These are phyloP conservation scores for Phoma sp. DNA, from an alignment of 2,329 filamentous ascomycete genomes.

Conservation along the genomic window DNA sequence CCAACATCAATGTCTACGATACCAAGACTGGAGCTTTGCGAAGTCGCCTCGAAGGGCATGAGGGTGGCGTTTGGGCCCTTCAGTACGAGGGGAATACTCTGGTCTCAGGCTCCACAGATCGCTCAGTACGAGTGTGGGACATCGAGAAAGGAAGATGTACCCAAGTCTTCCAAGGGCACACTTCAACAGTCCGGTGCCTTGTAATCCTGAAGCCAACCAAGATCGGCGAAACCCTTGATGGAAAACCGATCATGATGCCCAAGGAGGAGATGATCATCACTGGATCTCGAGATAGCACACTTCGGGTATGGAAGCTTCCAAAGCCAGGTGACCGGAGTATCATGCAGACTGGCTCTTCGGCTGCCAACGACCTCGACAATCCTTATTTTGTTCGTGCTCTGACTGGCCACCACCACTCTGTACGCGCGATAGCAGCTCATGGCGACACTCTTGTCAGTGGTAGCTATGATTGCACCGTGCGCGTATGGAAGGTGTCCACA, in stretches of 20 bases:
- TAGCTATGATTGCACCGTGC: constrained; percentile 93
- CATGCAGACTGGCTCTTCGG: constrained; percentile 79
- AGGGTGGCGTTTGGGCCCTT: constrained; percentile 96
- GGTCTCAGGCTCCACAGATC: constrained; percentile 94
- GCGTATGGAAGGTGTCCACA: constrained; percentile 97
- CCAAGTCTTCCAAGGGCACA: constrained; percentile 96
- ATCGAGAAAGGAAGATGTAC: constrained; percentile 92
- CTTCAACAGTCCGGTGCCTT: constrained; percentile 93
- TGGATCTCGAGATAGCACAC: constrained; percentile 90
- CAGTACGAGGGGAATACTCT: constrained; percentile 95
- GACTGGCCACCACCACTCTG: constrained; percentile 87
- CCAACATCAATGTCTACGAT: constrained; percentile 96
- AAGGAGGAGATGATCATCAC: constrained; percentile 97
- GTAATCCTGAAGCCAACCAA: constrained; percentile 91
- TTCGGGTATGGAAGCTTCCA: constrained; percentile 93
- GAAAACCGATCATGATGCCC: constrained; percentile 84
- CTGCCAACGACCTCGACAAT: constrained; percentile 78
- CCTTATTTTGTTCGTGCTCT: constrained; percentile 93
- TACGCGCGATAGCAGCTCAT: constrained; percentile 93
- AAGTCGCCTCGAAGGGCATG: constrained; percentile 87
- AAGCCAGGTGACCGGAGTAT: constrained; percentile 78
- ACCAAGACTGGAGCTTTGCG: constrained; percentile 90
- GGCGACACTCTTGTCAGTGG: constrained; percentile 96
- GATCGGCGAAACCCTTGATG: constrained; percentile 74
- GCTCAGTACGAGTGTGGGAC: constrained; percentile 99